Evolutionary conservation across 192 early-diverging fungal genomes (phyloP).

Genomic region (Coemansia sp.): DNA sequence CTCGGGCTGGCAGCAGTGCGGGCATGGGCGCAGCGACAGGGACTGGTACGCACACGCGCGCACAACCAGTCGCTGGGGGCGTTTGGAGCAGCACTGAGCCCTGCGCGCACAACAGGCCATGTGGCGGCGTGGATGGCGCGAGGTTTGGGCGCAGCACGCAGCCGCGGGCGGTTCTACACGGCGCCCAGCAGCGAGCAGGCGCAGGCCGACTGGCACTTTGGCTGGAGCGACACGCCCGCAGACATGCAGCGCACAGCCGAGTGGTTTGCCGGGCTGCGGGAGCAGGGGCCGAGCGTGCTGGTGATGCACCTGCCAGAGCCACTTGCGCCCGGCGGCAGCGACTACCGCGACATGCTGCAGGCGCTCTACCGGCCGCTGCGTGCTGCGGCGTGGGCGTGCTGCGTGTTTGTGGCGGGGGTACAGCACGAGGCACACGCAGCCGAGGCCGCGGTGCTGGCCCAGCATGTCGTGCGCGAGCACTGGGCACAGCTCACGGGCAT

Average conservation of each 20-base stretch:
- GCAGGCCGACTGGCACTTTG: slow-evolving; percentile 39
- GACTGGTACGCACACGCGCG: slow-evolving; percentile 24
- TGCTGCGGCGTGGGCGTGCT: slow-evolving; percentile 25
- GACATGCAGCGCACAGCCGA: slow-evolving; percentile 33
- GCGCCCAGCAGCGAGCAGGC: slow-evolving; percentile 5
- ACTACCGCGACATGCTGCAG: slow-evolving; percentile 41
- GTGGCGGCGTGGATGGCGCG: slow-evolving; percentile 46
- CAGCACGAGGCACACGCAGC: slow-evolving; percentile 31
- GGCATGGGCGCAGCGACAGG: slow-evolving; percentile 33
- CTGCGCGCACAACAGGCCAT: slow-evolving; percentile 21
- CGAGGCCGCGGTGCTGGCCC: slow-evolving; percentile 33
- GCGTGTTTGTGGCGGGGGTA: slow-evolving; percentile 39
- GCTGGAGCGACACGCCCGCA: slow-evolving; percentile 37
- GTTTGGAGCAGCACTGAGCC: slow-evolving; percentile 21
- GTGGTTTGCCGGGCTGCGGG: slow-evolving; percentile 28
- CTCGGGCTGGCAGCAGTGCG: slow-evolving; percentile 40
- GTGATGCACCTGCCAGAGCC: slow-evolving; percentile 45
- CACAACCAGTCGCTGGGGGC: slow-evolving; percentile 27
- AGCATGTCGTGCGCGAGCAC: slow-evolving; percentile 44
- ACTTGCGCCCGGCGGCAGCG: slow-evolving; percentile 14
- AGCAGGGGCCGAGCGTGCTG: slow-evolving; percentile 15
- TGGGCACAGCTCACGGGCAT: slow-evolving; percentile 43
- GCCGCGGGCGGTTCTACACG: slow-evolving; percentile 27
- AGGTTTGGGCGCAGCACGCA: slow-evolving; percentile 27
- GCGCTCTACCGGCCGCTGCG: slow-evolving; percentile 39